Conservation (phyloP, 768 basidiomycete genomes). For the Cubamyces sp. region DNA sequence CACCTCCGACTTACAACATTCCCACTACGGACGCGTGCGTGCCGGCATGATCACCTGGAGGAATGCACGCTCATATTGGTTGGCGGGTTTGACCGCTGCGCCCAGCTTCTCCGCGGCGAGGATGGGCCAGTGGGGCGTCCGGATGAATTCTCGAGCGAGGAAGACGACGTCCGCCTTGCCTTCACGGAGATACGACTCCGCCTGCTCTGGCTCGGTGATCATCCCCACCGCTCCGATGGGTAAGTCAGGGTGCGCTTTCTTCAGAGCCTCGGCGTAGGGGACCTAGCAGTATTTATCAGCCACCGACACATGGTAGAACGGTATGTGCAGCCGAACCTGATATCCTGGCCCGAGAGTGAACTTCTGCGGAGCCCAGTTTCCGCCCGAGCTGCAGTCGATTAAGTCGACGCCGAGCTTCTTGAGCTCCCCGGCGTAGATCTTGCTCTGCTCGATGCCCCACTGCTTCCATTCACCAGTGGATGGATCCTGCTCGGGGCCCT, state of each 20-base stretch:
- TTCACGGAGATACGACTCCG: constrained; percentile 61
- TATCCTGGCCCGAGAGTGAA: constrained; percentile 61
- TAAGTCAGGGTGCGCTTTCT: constrained; percentile 60
- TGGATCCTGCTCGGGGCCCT: constrained; percentile 53
- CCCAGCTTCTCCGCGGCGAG: constrained; percentile 65
- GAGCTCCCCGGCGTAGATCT: constrained; percentile 56
- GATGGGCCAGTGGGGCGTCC: constrained; percentile 68
- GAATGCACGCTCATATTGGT: constrained; percentile 73
- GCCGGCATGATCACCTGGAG: constrained; percentile 38
- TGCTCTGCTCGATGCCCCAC: constrained; percentile 83
- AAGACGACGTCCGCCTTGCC: constrained; percentile 73
- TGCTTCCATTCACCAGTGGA: constrained; percentile 57
- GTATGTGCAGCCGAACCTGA: constrained; percentile 49
- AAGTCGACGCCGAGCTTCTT: constrained; percentile 70
- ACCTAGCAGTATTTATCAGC: constrained; percentile 44
- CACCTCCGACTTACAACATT: not conserved
- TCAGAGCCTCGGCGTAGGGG: constrained; percentile 67
- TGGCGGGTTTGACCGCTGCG: constrained; percentile 66
- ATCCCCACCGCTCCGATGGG: constrained; percentile 69
- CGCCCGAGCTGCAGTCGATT: constrained; percentile 67
- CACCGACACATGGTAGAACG: not conserved
- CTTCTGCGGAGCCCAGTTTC: constrained; percentile 64
- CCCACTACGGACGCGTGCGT: constrained; percentile 2
- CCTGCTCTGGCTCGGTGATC: constrained; percentile 64
- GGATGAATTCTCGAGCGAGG: constrained; percentile 67